These are phyloP conservation scores for Arbutus unedo DNA, from an alignment of 148 eudicot species.

Conservation along the genomic window DNA sequence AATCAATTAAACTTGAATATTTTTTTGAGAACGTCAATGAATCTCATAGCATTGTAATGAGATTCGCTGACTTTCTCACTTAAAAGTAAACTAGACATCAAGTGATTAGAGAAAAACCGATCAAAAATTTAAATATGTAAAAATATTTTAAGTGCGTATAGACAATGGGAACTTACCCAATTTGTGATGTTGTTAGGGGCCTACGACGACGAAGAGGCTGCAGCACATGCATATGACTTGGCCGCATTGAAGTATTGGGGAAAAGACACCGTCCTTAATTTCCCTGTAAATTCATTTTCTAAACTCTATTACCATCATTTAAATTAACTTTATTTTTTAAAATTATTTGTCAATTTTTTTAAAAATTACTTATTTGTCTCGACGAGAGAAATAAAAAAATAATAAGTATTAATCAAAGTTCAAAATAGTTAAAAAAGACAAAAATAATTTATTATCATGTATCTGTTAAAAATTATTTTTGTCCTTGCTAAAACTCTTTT, in stretches of 20 bases:
- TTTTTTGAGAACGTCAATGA: not conserved
- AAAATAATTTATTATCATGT: too few relatives aligned
- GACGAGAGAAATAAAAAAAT: too few relatives aligned
- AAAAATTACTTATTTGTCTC: not conserved
- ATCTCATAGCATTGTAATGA: not conserved
- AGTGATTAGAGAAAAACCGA: not conserved
- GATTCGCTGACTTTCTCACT: not conserved
- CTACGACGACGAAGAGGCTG: slow-evolving; percentile 79
- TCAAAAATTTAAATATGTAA: too few relatives aligned
- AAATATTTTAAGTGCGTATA: not conserved
- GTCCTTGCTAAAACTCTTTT: not conserved
- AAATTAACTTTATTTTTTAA: not conserved
- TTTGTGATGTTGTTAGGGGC: slow-evolving; percentile 52
- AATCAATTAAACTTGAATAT: too few relatives aligned
- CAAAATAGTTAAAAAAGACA: too few relatives aligned
- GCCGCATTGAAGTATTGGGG: slow-evolving; percentile 98
- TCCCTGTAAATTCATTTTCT: slow-evolving; percentile 42
- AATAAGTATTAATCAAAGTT: too few relatives aligned
- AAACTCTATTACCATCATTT: not conserved
- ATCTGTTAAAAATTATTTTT: not conserved
- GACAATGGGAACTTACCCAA: slow-evolving; percentile 1
- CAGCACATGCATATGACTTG: slow-evolving; percentile 87
- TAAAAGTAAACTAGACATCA: not conserved
- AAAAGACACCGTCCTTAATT: slow-evolving; percentile 65
- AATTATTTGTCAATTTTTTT: too few relatives aligned